Conservation (phyloP, 176 grass and related monocot species). For the Eragrostis nindensis region DNA sequence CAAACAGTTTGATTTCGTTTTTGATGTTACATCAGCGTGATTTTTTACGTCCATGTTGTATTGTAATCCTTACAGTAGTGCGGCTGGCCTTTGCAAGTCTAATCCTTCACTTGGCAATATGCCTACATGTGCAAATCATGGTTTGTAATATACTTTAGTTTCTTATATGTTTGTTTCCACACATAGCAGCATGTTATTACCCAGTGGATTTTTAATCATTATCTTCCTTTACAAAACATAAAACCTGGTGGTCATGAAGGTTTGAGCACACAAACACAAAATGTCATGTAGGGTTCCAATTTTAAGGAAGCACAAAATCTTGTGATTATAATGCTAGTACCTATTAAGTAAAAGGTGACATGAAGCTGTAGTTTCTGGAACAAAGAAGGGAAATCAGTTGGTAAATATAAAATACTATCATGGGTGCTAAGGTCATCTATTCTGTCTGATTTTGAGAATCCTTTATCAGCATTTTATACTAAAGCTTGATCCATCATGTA, state of each 20-base stretch:
- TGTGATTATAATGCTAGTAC: background rate
- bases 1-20: background rate
- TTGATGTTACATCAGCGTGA: background rate
- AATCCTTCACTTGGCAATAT: background rate
- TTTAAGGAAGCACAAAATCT: background rate
- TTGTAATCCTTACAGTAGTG: background rate
- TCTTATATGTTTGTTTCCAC: background rate
- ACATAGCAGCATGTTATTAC: background rate
- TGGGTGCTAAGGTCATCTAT: background rate
- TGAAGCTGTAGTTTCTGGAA: background rate
- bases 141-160: background rate
- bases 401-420: background rate
- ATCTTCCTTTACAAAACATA: no score
- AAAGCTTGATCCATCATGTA: background rate
- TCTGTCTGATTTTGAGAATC: background rate
- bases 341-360: background rate
- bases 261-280: no score
- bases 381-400: background rate
- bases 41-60: background rate
- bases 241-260: no score
- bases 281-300: background rate
- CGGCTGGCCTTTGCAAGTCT: background rate
- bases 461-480: background rate
- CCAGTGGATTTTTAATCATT: no score
- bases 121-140: background rate